A percentile compares a stretch with the other conserved stretches of the same genome.
Evolutionary conservation across 768 basidiomycete genomes (phyloP).

Genomic region (Lentinus tigrinus): DNA sequence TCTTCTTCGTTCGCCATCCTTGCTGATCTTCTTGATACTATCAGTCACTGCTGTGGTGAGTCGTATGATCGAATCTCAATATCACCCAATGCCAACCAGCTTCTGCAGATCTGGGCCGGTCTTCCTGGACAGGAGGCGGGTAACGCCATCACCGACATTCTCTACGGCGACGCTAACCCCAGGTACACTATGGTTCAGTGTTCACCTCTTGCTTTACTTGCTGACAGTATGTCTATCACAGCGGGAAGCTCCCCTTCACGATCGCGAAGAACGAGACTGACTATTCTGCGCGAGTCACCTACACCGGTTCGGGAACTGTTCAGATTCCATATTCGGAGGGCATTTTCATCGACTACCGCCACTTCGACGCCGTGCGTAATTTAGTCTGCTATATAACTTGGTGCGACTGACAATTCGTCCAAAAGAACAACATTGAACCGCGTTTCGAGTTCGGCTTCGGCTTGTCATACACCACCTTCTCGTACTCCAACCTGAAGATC

Average conservation of each 20-base stretch:
- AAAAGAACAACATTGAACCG: constrained; percentile 41
- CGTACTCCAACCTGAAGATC: constrained; percentile 48
- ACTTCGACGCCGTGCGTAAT: constrained; percentile 43
- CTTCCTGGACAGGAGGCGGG: constrained; percentile 48
- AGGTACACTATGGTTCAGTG: constrained; percentile 32
- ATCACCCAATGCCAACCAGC: constrained; percentile 41
- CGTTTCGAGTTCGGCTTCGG: constrained; percentile 73
- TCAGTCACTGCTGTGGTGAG: constrained; percentile 24
- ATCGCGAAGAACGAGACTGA: constrained; percentile 46
- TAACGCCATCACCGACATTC: constrained; percentile 43
- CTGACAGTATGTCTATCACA: neutral
- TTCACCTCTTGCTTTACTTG: neutral
- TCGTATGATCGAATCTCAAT: too few relatives aligned
- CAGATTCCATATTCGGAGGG: constrained; percentile 61
- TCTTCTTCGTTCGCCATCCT: neutral
- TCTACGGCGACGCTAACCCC: constrained; percentile 49
- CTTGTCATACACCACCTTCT: constrained; percentile 71
- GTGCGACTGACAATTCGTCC: neutral
- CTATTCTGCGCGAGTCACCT: constrained; percentile 53
- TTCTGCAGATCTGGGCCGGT: constrained; percentile 33
- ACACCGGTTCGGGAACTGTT: constrained; percentile 27
- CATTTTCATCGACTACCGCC: constrained; percentile 56
- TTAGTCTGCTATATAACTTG: neutral
- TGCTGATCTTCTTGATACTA: neutral
- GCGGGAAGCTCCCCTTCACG: constrained; percentile 49